Conservation (phyloP, 2,329 filamentous ascomycete genomes). For the Botrytis aclada region DNA sequence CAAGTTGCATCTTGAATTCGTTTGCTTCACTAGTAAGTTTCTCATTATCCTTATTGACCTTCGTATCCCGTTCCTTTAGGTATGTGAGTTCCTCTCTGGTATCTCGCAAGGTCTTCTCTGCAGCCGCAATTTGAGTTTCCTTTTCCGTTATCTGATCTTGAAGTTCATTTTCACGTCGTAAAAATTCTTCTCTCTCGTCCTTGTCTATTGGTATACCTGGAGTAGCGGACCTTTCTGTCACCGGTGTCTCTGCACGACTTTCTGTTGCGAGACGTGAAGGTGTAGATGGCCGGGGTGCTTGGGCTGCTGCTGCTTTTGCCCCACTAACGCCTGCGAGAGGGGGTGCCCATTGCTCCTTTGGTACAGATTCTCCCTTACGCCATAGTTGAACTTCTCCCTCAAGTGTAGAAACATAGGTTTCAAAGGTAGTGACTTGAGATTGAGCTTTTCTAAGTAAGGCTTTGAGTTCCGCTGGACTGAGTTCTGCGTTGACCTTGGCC, state of each 20-base stretch:
- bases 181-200: conserved; percentile 94
- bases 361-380: conserved; percentile 84
- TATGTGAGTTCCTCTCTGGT: conserved; percentile 81
- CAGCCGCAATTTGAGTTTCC: conserved; percentile 74
- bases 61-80: conserved; percentile 81
- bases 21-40: conserved; percentile 81
- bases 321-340: conserved; percentile 57
- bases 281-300: conserved; percentile 53
- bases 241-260: conserved; percentile 59
- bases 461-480: conserved; percentile 95
- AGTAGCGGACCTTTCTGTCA: conserved; percentile 81
- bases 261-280: conserved; percentile 56
- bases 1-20: conserved; percentile 92
- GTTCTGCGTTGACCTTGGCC: conserved; percentile 98
- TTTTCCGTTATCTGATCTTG: conserved; percentile 95
- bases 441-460: conserved; percentile 88
- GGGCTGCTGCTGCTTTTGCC: conserved; percentile 46
- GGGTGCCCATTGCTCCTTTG: conserved; percentile 82
- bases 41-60: conserved; percentile 87
- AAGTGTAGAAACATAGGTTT: conserved; percentile 77
- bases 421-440: conserved; percentile 82
- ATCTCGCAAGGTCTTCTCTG: conserved; percentile 77
- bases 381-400: conserved; percentile 84
- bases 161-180: conserved; percentile 91
- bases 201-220: conserved; percentile 88